Evolutionary conservation across 805 yeast species (phyloP), one percentile per base, ranked within the genome.

Genomic region (Ascoidea asiatica): DNA sequence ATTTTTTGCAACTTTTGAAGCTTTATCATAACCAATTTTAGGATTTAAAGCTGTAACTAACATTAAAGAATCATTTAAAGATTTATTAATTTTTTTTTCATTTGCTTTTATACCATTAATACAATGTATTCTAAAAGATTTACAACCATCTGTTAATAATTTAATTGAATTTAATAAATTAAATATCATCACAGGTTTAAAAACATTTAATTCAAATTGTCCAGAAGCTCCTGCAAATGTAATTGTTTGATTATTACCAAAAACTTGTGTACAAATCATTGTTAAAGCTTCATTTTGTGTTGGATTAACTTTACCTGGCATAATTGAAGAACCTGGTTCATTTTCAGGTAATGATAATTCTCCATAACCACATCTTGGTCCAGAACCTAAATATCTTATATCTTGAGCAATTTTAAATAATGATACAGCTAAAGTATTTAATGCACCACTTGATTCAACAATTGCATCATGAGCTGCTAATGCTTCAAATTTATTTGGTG

Each of bases 231-330:
- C 98, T 39, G 95, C 92, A 62, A 85, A 87, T 36, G 97, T 89
- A 66, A 90, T 84, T 50, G 96, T 77, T 39, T 95, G 67, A 67
- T 92, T 81, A 79, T 92, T 90, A 63, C 98, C 98, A 62, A 90
- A 86, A 21, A 90, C 97, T 73, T 90, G 98, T 50, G 92, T 77
- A 63, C 95, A 88, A 50, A 90, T 96, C 95, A 92, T 94, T 53
- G 97, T 92, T 63, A 92, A 70, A 43, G 98, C 98, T 74, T 90
- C 98, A 65, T 88, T 88, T 72, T 90, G 98, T 45, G 98, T 92
- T 52, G 98, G 98, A 76, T 90, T 90, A 50, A 90, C 97, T 72
- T 90, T 90, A 61, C 98, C 98, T 44, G 98, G 98, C 98, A 90
- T 90, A 66, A 90, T 90, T 21, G 97, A 88, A 48, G 96, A 87